Evolutionary conservation across 2,329 filamentous ascomycete species (phyloP).

Genomic region (Daldinia sp.): DNA sequence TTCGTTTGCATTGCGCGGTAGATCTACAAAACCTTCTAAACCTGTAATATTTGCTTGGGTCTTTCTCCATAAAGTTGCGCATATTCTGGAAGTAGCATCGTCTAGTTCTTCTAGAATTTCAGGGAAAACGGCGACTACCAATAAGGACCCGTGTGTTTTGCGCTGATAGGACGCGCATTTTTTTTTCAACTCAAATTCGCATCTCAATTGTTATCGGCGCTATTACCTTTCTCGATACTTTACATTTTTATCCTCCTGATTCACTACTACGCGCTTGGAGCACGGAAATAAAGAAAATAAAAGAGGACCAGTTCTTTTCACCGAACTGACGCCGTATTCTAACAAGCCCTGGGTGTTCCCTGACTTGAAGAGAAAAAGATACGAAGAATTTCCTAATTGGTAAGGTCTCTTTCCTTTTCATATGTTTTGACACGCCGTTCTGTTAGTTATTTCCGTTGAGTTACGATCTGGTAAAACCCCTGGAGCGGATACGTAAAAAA

Average conservation of each 20-base stretch:
- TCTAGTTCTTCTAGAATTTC: conserved; percentile 14
- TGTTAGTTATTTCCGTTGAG: conserved; percentile 8
- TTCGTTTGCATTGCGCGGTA: too few relatives aligned
- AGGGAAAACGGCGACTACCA: neutral
- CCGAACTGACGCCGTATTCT: conserved; percentile 9
- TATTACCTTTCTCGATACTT: neutral
- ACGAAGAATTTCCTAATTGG: conserved; percentile 25
- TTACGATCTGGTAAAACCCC: conserved; percentile 14
- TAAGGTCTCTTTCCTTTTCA: conserved; percentile 25
- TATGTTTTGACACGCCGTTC: conserved; percentile 1
- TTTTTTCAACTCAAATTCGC: neutral
- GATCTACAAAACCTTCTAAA: conserved; percentile 13
- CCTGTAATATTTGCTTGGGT: conserved; percentile 12
- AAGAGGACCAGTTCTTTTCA: neutral
- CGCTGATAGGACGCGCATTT: conserved; percentile 11
- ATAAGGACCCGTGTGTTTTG: neutral
- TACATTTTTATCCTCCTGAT: neutral
- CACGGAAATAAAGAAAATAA: neutral
- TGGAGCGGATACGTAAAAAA: conserved; percentile 14
- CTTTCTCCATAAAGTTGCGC: conserved; percentile 18
- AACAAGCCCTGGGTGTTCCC: neutral
- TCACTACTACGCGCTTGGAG: neutral
- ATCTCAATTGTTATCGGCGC: neutral
- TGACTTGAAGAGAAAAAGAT: conserved; percentile 11
- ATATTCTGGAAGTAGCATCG: conserved; percentile 4